Evolutionary conservation across 1,139 yeast species (phyloP).

Genomic region (Hemisphaericaspora lyxosophila): DNA sequence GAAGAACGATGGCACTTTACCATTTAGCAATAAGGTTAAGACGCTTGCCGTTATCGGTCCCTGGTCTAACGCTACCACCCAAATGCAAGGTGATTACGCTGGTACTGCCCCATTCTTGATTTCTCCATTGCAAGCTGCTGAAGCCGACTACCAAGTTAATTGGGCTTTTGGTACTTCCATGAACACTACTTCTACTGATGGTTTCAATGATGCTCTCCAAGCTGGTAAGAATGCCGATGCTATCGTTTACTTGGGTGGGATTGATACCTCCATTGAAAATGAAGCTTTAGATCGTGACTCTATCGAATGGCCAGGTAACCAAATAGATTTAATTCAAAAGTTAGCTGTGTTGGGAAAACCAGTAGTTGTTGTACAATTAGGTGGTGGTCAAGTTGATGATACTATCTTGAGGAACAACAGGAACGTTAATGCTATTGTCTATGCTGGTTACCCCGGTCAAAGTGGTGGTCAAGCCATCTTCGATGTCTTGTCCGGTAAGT

Average conservation of each 20-base stretch:
- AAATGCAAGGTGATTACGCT: conserved; percentile 9
- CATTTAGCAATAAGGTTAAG: conserved; percentile 5
- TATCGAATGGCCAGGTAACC: conserved; percentile 10
- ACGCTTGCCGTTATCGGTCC: conserved; percentile 10
- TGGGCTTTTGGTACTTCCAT: conserved; percentile 8
- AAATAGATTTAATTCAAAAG: conserved; percentile 8
- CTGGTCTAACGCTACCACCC: conserved; percentile 10
- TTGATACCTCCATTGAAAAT: conserved; percentile 8
- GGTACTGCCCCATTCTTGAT: conserved; percentile 9
- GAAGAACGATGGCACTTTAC: conserved; percentile 11
- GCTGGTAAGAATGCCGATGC: conserved; percentile 10
- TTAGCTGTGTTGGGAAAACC: conserved; percentile 8
- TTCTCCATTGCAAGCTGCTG: conserved; percentile 8
- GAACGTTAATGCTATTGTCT: conserved; percentile 7
- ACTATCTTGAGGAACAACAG: conserved; percentile 7
- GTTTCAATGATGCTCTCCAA: conserved; percentile 6
- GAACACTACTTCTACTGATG: conserved; percentile 9
- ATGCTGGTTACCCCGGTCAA: conserved; percentile 12
- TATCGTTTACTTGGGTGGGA: conserved; percentile 10
- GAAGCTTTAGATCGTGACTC: conserved; percentile 9
- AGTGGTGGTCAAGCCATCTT: conserved; percentile 10
- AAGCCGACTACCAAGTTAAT: conserved; percentile 6
- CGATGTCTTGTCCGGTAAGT: conserved; percentile 7
- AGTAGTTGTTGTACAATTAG: conserved; percentile 9
- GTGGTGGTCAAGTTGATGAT: conserved; percentile 11